Percentiles rank a stretch among this genome's conserved stretches.
Conservation (phyloP, 495 filamentous ascomycete genomes). For the Xylaria castorea region DNA sequence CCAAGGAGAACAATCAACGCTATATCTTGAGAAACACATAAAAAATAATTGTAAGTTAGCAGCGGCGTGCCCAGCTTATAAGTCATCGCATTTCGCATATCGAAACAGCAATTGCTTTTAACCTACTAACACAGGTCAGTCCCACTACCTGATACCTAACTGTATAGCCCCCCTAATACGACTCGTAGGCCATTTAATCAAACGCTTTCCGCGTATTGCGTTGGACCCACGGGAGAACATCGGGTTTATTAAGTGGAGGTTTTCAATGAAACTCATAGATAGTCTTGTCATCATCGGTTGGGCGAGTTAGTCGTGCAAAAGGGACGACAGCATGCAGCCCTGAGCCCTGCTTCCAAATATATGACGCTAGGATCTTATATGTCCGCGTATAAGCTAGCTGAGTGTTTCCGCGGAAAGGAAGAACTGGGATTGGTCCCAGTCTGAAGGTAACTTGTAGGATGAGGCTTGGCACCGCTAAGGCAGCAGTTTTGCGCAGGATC, state of each 20-base stretch:
- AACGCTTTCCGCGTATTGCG: slow-evolving; percentile 2
- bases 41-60: neutral
- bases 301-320: neutral
- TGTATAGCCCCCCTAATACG: slow-evolving; percentile 10
- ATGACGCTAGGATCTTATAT: neutral
- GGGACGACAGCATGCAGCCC: neutral
- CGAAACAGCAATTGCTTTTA: neutral
- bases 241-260: neutral
- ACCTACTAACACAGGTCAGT: neutral
- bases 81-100: neutral
- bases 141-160: neutral
- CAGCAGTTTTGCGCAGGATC: slow-evolving; percentile 4
- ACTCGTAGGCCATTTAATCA: neutral
- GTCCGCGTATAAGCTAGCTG: slow-evolving; percentile 11
- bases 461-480: slow-evolving; percentile 14
- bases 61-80: neutral
- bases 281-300: neutral
- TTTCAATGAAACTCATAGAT: neutral
- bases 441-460: neutral
- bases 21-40: too few relatives aligned
- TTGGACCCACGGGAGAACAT: neutral
- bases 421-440: slow-evolving; percentile 8
- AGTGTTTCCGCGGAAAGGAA: slow-evolving; percentile 12
- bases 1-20: neutral
- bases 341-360: neutral